Percentiles rank a stretch among this genome's conserved stretches.
These are phyloP conservation scores for Trametes cinnabarina DNA, from an alignment of 768 basidiomycete species.

Conservation along the genomic window DNA sequence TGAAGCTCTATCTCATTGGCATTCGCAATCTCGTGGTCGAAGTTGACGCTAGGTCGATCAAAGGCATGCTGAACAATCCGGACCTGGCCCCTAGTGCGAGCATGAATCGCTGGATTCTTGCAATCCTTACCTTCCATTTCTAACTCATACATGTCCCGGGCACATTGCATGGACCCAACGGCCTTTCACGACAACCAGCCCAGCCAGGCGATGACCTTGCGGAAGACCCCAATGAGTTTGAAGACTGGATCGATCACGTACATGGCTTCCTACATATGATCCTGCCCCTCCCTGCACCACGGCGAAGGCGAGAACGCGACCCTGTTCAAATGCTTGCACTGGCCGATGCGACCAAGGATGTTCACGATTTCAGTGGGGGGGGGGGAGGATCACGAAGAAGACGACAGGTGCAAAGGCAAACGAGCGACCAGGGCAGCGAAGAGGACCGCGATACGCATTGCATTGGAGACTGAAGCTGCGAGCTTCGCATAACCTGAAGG, in stretches of 20 bases:
- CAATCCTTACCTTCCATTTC: conserved; percentile 36
- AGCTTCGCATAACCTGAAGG: no score
- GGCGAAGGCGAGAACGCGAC: neutral
- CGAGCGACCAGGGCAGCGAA: no score
- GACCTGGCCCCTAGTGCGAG: conserved; percentile 37
- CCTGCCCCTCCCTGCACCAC: neutral
- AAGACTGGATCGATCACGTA: conserved; percentile 6
- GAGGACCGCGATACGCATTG: no score
- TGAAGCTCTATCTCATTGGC: conserved; percentile 28
- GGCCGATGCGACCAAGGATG: conserved; percentile 8
- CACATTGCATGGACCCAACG: conserved; percentile 22
- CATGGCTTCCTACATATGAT: conserved; percentile 9
- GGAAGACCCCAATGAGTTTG: neutral
- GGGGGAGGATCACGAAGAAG: no score
- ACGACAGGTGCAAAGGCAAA: no score
- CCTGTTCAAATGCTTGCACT: neutral
- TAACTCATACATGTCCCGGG: conserved; percentile 35
- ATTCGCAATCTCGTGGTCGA: conserved; percentile 1
- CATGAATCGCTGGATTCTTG: conserved; percentile 42
- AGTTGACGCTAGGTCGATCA: conserved; percentile 31
- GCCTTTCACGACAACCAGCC: conserved; percentile 24
- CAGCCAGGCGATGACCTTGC: neutral
- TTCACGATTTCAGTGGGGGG: no score
- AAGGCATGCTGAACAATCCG: conserved; percentile 32
- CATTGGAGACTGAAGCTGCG: no score